A percentile compares a stretch with the other conserved stretches of the same genome.
These are phyloP conservation scores for Vigna hirtella DNA, from an alignment of 306 rosid genomes.

Conservation along the genomic window DNA sequence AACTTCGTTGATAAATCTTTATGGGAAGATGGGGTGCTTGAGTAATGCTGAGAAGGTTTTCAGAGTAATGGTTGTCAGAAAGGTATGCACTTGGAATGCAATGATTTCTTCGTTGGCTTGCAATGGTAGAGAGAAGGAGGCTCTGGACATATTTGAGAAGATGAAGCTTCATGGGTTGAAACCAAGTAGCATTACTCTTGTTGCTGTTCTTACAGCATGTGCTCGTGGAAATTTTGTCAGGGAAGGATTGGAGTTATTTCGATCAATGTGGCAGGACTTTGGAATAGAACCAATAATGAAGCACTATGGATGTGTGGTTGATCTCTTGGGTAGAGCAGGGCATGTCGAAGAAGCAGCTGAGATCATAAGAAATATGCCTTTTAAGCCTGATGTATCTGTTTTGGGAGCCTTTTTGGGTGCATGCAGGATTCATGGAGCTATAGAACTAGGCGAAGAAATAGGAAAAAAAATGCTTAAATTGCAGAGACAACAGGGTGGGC, in stretches of 20 bases:
- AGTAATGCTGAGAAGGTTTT: constrained; percentile 55
- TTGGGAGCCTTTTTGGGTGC: constrained; percentile 76
- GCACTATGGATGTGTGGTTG: constrained; percentile 77
- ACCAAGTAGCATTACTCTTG: constrained; percentile 71
- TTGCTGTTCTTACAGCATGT: constrained; percentile 77
- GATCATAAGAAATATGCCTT: constrained; percentile 66
- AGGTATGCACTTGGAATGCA: constrained; percentile 83
- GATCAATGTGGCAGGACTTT: constrained; percentile 55
- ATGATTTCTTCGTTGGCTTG: constrained; percentile 78
- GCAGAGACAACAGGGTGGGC: constrained; percentile 60
- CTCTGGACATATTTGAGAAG: constrained; percentile 62
- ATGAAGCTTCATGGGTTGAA: constrained; percentile 57
- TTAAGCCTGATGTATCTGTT: constrained; percentile 71
- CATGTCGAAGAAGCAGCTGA: constrained; percentile 69
- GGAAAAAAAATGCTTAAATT: constrained; percentile 58
- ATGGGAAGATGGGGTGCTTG: constrained; percentile 77
- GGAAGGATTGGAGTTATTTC: constrained; percentile 66
- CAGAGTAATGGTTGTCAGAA: constrained; percentile 47
- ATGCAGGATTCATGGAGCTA: constrained; percentile 80
- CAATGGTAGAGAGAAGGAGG: constrained; percentile 71
- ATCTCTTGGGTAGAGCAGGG: constrained; percentile 85
- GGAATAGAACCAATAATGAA: constrained; percentile 62
- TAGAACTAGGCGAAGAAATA: constrained; percentile 69
- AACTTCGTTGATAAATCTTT: constrained; percentile 69
- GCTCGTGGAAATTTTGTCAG: constrained; percentile 64